Evolutionary conservation across 2,329 filamentous ascomycete species (phyloP).

Genomic region (Phyllosticta capitalensis): DNA sequence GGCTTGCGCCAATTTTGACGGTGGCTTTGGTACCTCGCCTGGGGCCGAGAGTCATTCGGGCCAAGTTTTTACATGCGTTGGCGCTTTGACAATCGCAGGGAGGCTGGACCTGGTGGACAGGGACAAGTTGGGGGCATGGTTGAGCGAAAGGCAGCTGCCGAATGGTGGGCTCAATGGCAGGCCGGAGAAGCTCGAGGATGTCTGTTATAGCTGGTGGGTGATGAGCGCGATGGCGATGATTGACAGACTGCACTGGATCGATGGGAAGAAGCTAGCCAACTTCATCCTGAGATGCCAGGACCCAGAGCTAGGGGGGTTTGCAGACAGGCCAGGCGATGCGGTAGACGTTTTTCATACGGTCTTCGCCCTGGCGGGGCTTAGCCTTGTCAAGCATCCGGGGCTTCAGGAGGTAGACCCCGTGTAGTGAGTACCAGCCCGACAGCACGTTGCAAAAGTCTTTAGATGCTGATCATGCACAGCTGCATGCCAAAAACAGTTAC

Average conservation of each 20-base stretch:
- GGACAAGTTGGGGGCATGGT: conserved; percentile 77
- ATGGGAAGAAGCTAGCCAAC: conserved; percentile 62
- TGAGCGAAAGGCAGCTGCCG: conserved; percentile 83
- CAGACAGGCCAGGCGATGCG: conserved; percentile 86
- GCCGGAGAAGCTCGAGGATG: conserved; percentile 91
- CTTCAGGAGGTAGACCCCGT: conserved; percentile 75
- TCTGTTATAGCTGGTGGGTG: conserved; percentile 99
- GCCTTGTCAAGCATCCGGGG: conserved; percentile 67
- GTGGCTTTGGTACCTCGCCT: conserved; percentile 81
- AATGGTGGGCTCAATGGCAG: conserved; percentile 86
- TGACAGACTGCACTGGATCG: conserved; percentile 82
- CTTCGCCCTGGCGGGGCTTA: conserved; percentile 82
- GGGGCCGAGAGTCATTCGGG: conserved; percentile 91
- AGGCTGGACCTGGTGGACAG: conserved; percentile 73
- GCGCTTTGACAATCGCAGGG: conserved; percentile 72
- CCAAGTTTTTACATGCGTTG: conserved; percentile 91
- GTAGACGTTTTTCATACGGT: conserved; percentile 95
- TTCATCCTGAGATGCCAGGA: conserved; percentile 93
- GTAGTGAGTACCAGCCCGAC: conserved; percentile 52
- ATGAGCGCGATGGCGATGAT: conserved; percentile 87
- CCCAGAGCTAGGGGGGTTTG: conserved; percentile 69
- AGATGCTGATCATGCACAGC: conserved; percentile 17
- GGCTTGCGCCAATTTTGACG: conserved; percentile 85
- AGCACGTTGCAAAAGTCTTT: no score
- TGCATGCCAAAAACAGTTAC: conserved; percentile 34